Evolutionary conservation across 345 rosid genomes (phyloP).

Genomic region (Noccaea caerulescens): DNA sequence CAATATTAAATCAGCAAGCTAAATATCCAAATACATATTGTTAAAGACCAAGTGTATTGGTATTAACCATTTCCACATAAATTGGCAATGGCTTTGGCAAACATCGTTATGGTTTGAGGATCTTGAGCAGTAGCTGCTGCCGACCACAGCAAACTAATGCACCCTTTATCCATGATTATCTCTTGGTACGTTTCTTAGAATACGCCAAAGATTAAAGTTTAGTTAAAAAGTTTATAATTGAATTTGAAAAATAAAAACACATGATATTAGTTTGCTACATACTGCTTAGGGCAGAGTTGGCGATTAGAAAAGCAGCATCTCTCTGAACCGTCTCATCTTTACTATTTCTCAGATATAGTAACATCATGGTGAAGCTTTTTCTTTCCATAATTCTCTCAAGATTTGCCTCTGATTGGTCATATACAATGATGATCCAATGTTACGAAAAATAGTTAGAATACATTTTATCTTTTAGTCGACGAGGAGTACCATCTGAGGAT

Average conservation of each 20-base stretch:
- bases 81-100: conserved; percentile 98
- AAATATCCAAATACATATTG: neutral
- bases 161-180: conserved; percentile 93
- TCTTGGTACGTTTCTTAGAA: conserved; percentile 91
- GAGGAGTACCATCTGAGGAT: no score
- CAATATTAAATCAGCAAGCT: neutral
- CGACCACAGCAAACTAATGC: conserved; percentile 69
- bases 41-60: neutral
- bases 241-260: neutral
- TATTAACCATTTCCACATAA: conserved; percentile 90
- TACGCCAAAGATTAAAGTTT: neutral
- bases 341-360: conserved; percentile 77
- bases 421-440: no score
- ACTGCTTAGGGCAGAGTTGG: conserved; percentile 99
- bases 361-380: conserved; percentile 63
- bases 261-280: neutral
- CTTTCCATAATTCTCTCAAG: no score
- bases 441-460: no score
- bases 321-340: conserved; percentile 92
- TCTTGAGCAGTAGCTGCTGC: conserved; percentile 90
- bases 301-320: conserved; percentile 98
- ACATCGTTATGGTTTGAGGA: conserved; percentile 97
- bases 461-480: no score
- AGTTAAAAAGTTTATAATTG: neutral
- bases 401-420: no score